Conservation (phyloP, 1,284 basidiomycete species). For the Mycena sp. region DNA sequence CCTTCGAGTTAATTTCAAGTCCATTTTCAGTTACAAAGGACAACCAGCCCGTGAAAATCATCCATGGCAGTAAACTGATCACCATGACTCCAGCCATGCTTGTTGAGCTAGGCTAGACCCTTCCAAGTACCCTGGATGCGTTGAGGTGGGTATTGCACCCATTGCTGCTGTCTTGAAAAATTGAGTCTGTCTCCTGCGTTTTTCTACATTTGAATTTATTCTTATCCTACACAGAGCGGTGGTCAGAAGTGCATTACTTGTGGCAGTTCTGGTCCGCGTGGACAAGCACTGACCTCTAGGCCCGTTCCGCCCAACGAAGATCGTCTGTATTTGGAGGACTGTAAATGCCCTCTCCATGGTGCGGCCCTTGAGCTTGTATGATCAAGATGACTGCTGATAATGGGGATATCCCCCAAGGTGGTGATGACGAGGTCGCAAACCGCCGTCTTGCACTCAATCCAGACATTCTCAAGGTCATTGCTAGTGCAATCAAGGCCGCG, state of each 20-base stretch:
- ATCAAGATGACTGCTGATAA: neutral
- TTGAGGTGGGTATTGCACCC: neutral
- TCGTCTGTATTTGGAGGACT: neutral
- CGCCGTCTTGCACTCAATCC: neutral
- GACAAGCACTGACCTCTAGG: neutral
- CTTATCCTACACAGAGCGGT: neutral
- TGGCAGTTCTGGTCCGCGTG: neutral
- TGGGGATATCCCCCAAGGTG: neutral
- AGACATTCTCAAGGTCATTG: conserved; percentile 1
- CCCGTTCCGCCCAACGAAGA: neutral
- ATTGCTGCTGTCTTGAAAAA: neutral
- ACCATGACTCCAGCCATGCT: neutral
- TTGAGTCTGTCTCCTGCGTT: neutral
- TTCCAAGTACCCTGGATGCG: neutral
- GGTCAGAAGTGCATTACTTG: neutral
- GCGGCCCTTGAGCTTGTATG: conserved; percentile 13
- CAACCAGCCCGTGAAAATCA: neutral
- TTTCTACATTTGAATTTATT: neutral
- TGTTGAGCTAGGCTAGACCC: neutral
- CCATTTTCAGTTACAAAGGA: too few relatives aligned
- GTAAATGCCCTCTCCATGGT: conserved; percentile 3
- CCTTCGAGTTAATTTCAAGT: too few relatives aligned
- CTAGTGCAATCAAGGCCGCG: neutral
- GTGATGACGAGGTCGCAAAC: neutral
- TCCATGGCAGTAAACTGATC: neutral